These are phyloP conservation scores for Geotrichum klebahnii DNA, from an alignment of 1,139 yeast genomes.

Conservation along the genomic window DNA sequence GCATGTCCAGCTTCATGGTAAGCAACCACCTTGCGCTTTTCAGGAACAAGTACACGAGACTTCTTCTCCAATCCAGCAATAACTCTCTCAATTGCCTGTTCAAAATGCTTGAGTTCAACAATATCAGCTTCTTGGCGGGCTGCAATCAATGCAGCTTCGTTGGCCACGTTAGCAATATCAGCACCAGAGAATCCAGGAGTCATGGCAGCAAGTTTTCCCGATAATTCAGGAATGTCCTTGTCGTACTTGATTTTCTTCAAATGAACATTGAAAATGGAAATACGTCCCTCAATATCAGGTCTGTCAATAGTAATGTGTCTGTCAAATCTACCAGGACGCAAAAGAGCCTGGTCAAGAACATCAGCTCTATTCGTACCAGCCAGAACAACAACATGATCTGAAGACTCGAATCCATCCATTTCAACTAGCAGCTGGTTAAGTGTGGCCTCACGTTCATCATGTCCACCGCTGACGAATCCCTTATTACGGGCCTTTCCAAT, in stretches of 20 bases:
- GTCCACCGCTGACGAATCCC: slow-evolving; percentile 78
- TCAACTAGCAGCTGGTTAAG: slow-evolving; percentile 91
- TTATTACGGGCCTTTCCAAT: slow-evolving; percentile 91
- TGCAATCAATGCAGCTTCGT: slow-evolving; percentile 94
- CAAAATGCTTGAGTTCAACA: slow-evolving; percentile 77
- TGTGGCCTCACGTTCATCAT: slow-evolving; percentile 95
- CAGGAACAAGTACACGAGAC: slow-evolving; percentile 72
- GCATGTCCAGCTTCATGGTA: slow-evolving; percentile 99
- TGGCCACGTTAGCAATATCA: slow-evolving; percentile 93
- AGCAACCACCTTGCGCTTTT: slow-evolving; percentile 85
- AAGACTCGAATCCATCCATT: slow-evolving; percentile 91
- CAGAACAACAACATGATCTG: slow-evolving; percentile 90
- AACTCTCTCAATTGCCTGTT: slow-evolving; percentile 93
- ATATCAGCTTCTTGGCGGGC: slow-evolving; percentile 73
- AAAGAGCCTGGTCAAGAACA: slow-evolving; percentile 81
- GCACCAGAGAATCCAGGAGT: slow-evolving; percentile 99
- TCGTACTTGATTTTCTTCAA: slow-evolving; percentile 60
- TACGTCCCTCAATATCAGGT: slow-evolving; percentile 91
- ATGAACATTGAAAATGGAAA: slow-evolving; percentile 85
- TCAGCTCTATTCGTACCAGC: slow-evolving; percentile 98
- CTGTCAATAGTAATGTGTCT: slow-evolving; percentile 87
- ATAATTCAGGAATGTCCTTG: slow-evolving; percentile 50
- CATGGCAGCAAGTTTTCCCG: slow-evolving; percentile 87
- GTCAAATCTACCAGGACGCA: slow-evolving; percentile 97
- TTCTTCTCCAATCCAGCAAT: slow-evolving; percentile 95